phyloP scores from a whole-genome alignment of 2,329 filamentous ascomycete genomes.

The Verticillium dahliae region DNA sequence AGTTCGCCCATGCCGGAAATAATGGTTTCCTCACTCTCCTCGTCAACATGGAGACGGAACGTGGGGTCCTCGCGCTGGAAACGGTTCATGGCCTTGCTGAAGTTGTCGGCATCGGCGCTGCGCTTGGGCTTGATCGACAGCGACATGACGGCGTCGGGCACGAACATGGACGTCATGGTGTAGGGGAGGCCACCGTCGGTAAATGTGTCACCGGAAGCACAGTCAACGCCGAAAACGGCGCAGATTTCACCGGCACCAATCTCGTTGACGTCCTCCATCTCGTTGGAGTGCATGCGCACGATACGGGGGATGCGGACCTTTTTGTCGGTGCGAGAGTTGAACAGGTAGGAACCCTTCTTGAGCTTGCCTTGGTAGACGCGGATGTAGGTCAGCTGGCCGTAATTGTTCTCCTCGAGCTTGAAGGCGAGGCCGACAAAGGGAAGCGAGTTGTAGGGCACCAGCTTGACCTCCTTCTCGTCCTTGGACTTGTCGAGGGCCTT shows the following conservation, averaged over 20 bases:
- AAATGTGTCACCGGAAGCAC: constrained; percentile 95
- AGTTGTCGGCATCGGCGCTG: constrained; percentile 85
- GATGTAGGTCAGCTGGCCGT: constrained; percentile 96
- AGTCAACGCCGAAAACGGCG: constrained; percentile 96
- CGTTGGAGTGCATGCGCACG: constrained; percentile 98
- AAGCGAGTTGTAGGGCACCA: constrained; percentile 87
- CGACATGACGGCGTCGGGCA: constrained; percentile 96
- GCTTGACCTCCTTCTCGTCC: constrained; percentile 71
- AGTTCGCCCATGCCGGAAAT: constrained; percentile 98
- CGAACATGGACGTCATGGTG: constrained; percentile 96
- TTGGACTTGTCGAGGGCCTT: constrained; percentile 78
- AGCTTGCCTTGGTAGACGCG: constrained; percentile 94
- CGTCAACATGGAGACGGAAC: constrained; percentile 88
- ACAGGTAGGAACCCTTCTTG: constrained; percentile 82
- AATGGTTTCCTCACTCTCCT: constrained; percentile 91
- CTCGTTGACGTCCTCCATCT: constrained; percentile 94
- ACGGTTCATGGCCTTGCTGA: constrained; percentile 97
- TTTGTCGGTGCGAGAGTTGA: constrained; percentile 90
- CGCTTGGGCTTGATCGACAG: constrained; percentile 95
- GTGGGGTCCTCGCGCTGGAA: constrained; percentile 98
- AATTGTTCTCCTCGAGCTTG: constrained; percentile 98
- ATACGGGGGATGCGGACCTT: constrained; percentile 96
- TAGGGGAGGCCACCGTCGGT: constrained; percentile 90
- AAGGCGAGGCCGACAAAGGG: constrained; percentile 96
- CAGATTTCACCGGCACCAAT: constrained; percentile 97